These are phyloP conservation scores for Pleomassaria siparia DNA, from an alignment of 2,329 filamentous ascomycete genomes.

Conservation along the genomic window DNA sequence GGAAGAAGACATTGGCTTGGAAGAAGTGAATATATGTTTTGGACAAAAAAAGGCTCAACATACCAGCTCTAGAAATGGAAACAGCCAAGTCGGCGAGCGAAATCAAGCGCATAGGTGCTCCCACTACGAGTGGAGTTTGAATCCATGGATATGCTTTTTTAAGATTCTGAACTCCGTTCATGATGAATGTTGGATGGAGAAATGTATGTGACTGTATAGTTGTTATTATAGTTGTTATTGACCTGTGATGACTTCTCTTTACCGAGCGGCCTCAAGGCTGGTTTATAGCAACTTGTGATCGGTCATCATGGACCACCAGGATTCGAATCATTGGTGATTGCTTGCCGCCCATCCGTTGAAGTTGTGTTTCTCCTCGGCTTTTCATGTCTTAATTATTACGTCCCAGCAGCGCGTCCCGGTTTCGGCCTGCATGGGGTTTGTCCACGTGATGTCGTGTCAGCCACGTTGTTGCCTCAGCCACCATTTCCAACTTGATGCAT, in stretches of 20 bases:
- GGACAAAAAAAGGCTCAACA: neutral
- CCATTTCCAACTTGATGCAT: neutral
- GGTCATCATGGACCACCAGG: constrained; percentile 1
- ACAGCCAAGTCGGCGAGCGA: constrained; percentile 58
- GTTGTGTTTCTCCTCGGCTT: constrained; percentile 14
- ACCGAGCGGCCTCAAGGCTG: too few relatives aligned
- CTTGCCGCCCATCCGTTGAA: constrained; percentile 1
- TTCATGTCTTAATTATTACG: too few relatives aligned
- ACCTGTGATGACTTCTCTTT: too few relatives aligned
- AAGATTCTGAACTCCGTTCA: constrained; percentile 19
- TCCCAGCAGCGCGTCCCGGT: too few relatives aligned
- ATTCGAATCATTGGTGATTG: neutral
- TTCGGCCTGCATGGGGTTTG: too few relatives aligned
- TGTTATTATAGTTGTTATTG: too few relatives aligned
- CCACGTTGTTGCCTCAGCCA: neutral
- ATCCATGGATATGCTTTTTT: constrained; percentile 60
- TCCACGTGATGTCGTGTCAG: constrained; percentile 1
- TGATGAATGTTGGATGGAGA: constrained; percentile 2
- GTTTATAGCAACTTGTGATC: too few relatives aligned
- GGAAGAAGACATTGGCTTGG: too few relatives aligned
- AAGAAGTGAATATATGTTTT: too few relatives aligned
- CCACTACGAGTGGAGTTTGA: constrained; percentile 58
- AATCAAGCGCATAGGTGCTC: constrained; percentile 71
- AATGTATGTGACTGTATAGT: too few relatives aligned
- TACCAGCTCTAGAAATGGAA: constrained; percentile 59